Percentiles rank a stretch among this genome's conserved stretches.
phyloP scores from a whole-genome alignment of 179 eudicot genomes.

The Sideroxylon spinosum region DNA sequence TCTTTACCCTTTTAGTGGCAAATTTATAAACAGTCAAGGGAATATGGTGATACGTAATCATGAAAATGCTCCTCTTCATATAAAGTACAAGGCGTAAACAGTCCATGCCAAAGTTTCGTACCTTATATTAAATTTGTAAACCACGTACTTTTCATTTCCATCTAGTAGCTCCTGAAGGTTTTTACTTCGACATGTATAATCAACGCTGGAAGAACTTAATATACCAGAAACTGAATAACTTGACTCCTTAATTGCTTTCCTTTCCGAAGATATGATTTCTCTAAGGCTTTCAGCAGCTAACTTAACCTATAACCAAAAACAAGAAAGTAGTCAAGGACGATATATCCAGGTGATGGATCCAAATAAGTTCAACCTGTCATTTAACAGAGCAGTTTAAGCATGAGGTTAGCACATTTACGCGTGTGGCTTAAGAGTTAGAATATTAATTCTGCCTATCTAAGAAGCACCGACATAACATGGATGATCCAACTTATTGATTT shows the following conservation, averaged over 20 bases:
- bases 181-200: slow-evolving; percentile 56
- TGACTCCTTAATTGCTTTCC: slow-evolving; percentile 44
- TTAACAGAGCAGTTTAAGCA: background rate
- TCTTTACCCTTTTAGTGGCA: background rate
- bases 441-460: background rate
- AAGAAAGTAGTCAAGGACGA: slow-evolving; percentile 7
- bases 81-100: background rate
- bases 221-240: slow-evolving; percentile 66
- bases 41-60: background rate
- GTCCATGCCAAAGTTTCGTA: slow-evolving; percentile 18
- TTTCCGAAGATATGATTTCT: slow-evolving; percentile 50
- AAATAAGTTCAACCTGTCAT: background rate
- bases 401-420: background rate
- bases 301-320: slow-evolving; percentile 34
- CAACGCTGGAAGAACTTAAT: slow-evolving; percentile 55
- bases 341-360: background rate
- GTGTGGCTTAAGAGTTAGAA: background rate
- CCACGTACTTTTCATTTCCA: slow-evolving; percentile 32
- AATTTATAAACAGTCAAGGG: background rate
- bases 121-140: slow-evolving; percentile 69
- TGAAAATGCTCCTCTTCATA: background rate
- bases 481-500: too few species aligned
- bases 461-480: too few species aligned
- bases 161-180: slow-evolving; percentile 69
- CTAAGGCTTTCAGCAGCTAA: slow-evolving; percentile 56